phyloP scores from a whole-genome alignment of 208 protist species.

The Leishmania guyanensis region DNA sequence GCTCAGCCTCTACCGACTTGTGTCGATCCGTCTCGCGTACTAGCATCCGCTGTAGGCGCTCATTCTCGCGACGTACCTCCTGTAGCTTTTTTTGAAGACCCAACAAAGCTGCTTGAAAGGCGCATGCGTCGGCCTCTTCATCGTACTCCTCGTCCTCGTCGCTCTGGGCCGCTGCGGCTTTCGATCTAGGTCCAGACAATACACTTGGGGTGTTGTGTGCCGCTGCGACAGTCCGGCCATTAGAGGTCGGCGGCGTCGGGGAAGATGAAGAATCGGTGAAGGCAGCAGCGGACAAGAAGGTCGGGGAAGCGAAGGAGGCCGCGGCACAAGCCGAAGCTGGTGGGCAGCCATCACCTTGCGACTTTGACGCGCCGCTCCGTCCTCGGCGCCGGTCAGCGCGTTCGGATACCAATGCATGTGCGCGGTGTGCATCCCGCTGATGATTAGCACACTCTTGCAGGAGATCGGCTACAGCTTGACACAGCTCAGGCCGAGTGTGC shows the following conservation, averaged over 20 bases:
- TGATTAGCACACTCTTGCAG: slow-evolving; percentile 18
- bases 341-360: not conserved
- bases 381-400: not conserved
- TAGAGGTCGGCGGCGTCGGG: not conserved
- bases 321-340: not conserved
- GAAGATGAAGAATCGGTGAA: not conserved
- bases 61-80: slow-evolving; percentile 5
- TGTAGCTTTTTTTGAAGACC: slow-evolving; percentile 9
- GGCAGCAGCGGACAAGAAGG: not conserved
- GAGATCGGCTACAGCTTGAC: slow-evolving; percentile 31
- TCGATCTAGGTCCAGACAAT: not conserved
- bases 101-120: not conserved
- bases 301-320: not conserved
- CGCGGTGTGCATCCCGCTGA: not conserved
- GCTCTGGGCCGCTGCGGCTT: not conserved
- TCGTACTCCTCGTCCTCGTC: not conserved
- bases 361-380: not conserved
- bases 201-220: not conserved
- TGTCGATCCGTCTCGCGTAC: slow-evolving; percentile 6
- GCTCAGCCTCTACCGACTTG: slow-evolving; percentile 8
- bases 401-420: not conserved
- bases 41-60: slow-evolving; percentile 4
- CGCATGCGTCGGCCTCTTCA: slow-evolving; percentile 8
- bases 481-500: slow-evolving; percentile 43
- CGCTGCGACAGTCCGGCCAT: not conserved